Evolutionary conservation across 2,329 filamentous ascomycete genomes (phyloP).

Genomic region (Orbilia oligospora): DNA sequence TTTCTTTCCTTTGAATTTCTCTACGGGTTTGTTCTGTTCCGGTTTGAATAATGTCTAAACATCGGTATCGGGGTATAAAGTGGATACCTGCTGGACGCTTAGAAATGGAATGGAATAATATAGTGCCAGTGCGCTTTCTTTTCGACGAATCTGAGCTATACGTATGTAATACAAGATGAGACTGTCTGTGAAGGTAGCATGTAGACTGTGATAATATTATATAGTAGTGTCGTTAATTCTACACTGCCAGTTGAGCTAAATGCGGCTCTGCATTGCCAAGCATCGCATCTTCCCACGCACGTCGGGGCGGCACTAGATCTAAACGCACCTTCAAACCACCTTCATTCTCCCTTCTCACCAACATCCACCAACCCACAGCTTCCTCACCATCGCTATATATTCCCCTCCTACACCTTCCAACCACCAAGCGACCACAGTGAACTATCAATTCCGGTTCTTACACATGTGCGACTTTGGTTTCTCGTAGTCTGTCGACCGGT

Average conservation of each 20-base stretch:
- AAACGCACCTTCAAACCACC: not conserved
- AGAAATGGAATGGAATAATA: slow-evolving; percentile 30
- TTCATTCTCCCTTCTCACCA: not conserved
- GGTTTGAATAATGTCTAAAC: slow-evolving; percentile 37
- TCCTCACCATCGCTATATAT: not conserved
- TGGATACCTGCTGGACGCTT: not conserved
- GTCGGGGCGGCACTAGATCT: not conserved
- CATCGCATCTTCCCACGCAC: not conserved
- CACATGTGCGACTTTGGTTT: slow-evolving; percentile 4
- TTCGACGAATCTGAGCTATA: not conserved
- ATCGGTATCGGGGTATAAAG: not conserved
- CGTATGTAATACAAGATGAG: not conserved
- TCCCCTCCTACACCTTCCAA: not conserved
- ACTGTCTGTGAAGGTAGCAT: not conserved
- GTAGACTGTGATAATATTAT: too few species aligned
- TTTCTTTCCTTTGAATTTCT: slow-evolving; percentile 14
- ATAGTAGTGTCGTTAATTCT: too few species aligned
- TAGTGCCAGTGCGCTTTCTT: slow-evolving; percentile 12
- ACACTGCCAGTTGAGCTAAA: not conserved
- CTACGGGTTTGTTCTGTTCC: slow-evolving; percentile 16
- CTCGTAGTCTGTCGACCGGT: slow-evolving; percentile 14
- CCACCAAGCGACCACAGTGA: not conserved
- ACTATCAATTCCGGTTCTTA: not conserved
- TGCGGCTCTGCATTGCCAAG: slow-evolving; percentile 28
- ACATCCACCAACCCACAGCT: not conserved